These are phyloP conservation scores for Fraxinus velutina DNA, from an alignment of 305 asterid species.

Conservation along the genomic window DNA sequence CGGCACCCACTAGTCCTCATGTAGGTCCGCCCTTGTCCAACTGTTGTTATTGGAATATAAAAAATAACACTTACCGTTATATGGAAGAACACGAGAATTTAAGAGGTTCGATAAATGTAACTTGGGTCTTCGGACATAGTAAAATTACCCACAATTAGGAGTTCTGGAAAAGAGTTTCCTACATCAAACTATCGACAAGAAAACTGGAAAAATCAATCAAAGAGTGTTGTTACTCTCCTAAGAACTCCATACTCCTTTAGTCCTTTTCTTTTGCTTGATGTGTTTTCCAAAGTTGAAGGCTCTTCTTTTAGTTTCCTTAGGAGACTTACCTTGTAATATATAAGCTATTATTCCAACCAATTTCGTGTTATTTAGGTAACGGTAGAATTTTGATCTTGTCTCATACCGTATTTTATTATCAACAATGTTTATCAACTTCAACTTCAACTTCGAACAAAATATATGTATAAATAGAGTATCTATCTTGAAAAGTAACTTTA, in stretches of 20 bases:
- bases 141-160: not conserved
- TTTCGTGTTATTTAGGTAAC: not conserved
- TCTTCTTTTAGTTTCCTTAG: not conserved
- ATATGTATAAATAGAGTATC: constrained; percentile 8
- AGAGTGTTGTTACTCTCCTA: not conserved
- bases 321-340: not conserved
- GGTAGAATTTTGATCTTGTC: not conserved
- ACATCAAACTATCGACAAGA: not conserved
- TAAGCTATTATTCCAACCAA: not conserved
- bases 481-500: constrained; percentile 34
- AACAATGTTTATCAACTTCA: not conserved
- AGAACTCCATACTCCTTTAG: not conserved
- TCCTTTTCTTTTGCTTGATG: not conserved
- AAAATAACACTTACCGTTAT: not conserved
- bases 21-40: too few relatives aligned
- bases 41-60: not conserved
- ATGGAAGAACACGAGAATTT: not conserved
- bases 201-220: not conserved
- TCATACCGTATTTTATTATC: not conserved
- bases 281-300: not conserved
- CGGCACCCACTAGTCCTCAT: too few relatives aligned
- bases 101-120: not conserved
- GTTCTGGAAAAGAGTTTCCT: not conserved
- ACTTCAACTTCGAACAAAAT: not conserved
- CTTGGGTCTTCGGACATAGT: not conserved